phyloP scores from a whole-genome alignment of 2,329 filamentous ascomycete genomes.

The Aspergillus sp. region DNA sequence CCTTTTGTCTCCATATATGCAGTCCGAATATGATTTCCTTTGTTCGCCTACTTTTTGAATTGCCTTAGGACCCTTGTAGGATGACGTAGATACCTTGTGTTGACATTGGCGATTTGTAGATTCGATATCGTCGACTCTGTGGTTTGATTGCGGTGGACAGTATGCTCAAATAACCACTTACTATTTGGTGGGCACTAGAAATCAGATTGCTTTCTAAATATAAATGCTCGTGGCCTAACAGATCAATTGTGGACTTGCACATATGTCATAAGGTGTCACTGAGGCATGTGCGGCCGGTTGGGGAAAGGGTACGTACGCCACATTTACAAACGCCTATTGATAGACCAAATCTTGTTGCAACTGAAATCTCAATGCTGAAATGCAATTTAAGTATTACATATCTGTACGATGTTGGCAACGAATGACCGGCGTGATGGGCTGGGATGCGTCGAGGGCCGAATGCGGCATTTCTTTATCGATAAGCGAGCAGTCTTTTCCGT shows the following conservation, averaged over 20 bases:
- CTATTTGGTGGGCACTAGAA: too few species aligned
- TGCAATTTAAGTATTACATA: neutral
- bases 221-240: too few species aligned
- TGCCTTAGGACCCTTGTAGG: neutral
- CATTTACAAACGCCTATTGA: too few species aligned
- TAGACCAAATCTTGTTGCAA: too few species aligned
- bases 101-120: neutral
- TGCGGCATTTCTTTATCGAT: slow-evolving; percentile 38
- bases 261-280: too few species aligned
- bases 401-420: neutral
- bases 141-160: neutral
- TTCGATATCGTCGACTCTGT: too few species aligned
- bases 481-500: slow-evolving; percentile 36
- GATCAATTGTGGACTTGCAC: too few species aligned
- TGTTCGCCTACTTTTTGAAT: slow-evolving; percentile 20
- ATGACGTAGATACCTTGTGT: neutral
- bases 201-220: too few species aligned
- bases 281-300: too few species aligned
- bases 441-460: slow-evolving; percentile 23
- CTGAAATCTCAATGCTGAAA: too few species aligned
- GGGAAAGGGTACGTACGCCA: too few species aligned
- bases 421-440: neutral
- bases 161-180: too few species aligned
- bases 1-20: slow-evolving; percentile 25
- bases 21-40: slow-evolving; percentile 35